These are phyloP conservation scores for Thuidium tamariscinum DNA, from an alignment of 225 moss, liverwort and hornwort genomes.

Conservation along the genomic window DNA sequence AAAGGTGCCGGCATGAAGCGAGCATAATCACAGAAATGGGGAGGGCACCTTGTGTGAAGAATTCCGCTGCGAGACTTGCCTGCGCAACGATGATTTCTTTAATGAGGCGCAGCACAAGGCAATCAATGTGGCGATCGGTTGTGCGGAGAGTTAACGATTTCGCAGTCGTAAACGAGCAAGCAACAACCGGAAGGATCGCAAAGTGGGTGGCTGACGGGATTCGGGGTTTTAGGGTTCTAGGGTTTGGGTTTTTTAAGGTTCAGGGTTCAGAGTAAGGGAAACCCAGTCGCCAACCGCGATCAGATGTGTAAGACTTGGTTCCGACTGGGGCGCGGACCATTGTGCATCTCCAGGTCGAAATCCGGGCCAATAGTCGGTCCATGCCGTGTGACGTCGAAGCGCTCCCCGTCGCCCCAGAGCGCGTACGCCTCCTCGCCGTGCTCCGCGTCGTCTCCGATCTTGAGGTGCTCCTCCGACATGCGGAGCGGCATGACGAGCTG, in stretches of 20 bases:
- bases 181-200: not conserved
- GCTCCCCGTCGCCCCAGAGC: constrained; percentile 46
- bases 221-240: not conserved
- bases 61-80: not conserved
- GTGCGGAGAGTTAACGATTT: not conserved
- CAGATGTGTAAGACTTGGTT: constrained; percentile 15
- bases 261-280: not conserved
- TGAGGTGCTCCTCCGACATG: constrained; percentile 32
- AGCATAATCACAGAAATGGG: not conserved
- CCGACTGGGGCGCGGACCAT: not conserved
- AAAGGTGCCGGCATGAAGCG: not conserved
- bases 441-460: constrained; percentile 37
- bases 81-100: not conserved
- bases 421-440: constrained; percentile 52
- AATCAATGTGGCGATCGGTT: not conserved
- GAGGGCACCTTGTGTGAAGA: not conserved
- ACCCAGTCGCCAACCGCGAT: not conserved
- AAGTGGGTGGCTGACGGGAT: not conserved
- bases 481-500: constrained; percentile 15
- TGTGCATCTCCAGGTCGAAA: constrained; percentile 3
- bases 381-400: constrained; percentile 6
- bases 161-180: not conserved
- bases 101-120: not conserved
- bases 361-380: not conserved
- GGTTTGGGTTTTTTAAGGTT: not conserved